Percentiles rank a stretch among this genome's conserved stretches.
Conservation (phyloP, 169 alveolate species). For the Cyclospora cayetanensis region DNA sequence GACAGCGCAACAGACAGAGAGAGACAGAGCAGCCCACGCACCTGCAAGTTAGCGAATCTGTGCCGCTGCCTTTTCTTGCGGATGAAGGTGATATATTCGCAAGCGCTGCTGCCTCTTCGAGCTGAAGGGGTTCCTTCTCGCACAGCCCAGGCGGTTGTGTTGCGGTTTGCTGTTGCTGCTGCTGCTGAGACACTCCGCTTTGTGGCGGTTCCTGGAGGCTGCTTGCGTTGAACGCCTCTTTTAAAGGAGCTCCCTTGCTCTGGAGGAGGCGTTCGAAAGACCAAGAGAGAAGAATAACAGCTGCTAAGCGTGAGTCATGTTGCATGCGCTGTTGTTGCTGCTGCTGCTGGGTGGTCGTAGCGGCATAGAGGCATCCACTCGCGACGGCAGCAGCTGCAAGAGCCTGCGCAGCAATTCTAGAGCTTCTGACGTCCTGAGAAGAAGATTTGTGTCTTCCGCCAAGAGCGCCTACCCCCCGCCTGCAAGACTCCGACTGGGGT, state of each 20-base stretch:
- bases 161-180: slow-evolving; percentile 6
- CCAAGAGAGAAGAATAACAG: slow-evolving; percentile 11
- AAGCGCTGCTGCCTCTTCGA: too few species aligned
- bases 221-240: not conserved
- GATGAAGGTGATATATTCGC: too few species aligned
- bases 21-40: too few species aligned
- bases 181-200: not conserved
- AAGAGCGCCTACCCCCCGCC: not conserved
- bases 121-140: too few species aligned
- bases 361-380: not conserved
- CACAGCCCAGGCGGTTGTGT: not conserved
- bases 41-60: too few species aligned
- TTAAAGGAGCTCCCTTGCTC: too few species aligned
- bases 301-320: not conserved
- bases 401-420: slow-evolving; percentile 1
- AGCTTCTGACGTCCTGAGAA: not conserved
- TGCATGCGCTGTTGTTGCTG: not conserved
- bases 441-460: not conserved
- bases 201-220: not conserved
- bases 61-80: too few species aligned
- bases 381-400: slow-evolving; percentile 24
- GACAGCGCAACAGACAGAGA: too few species aligned
- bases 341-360: not conserved
- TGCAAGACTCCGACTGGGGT: not conserved
- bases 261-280: not conserved